These are phyloP conservation scores for Rusavskia elegans DNA, from an alignment of 495 filamentous ascomycete genomes.

Conservation along the genomic window DNA sequence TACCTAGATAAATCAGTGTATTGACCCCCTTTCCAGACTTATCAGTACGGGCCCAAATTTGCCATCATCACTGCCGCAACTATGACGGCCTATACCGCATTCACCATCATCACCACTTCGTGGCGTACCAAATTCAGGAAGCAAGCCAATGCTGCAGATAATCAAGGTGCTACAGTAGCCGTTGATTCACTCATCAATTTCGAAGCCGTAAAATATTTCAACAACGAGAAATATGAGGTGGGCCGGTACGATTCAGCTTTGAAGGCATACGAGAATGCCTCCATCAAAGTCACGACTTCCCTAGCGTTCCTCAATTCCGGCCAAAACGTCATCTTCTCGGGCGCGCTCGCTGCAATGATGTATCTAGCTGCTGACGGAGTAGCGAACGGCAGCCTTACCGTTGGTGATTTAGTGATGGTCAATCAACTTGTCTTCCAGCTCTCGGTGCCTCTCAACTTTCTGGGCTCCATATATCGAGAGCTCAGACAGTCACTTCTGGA, in stretches of 20 bases:
- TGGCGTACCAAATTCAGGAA: constrained; percentile 95
- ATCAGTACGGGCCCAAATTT: constrained; percentile 84
- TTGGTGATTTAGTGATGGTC: constrained; percentile 96
- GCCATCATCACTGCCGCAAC: constrained; percentile 80
- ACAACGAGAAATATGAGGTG: constrained; percentile 91
- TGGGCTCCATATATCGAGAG: constrained; percentile 91
- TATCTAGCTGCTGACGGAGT: constrained; percentile 84
- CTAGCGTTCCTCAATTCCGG: constrained; percentile 88
- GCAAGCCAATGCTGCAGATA: constrained; percentile 89
- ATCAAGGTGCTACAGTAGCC: constrained; percentile 84
- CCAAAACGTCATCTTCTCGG: constrained; percentile 96
- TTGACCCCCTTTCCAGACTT: constrained; percentile 41
- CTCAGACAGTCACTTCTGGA: constrained; percentile 85
- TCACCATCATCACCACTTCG: constrained; percentile 87
- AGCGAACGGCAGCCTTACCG: constrained; percentile 59
- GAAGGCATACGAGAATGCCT: constrained; percentile 74
- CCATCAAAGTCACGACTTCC: constrained; percentile 91
- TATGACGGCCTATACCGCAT: constrained; percentile 85
- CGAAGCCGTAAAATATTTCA: constrained; percentile 98
- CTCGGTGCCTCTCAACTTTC: constrained; percentile 87
- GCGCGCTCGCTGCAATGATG: constrained; percentile 95
- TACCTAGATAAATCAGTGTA: neutral
- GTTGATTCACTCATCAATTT: constrained; percentile 97
- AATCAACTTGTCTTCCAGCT: constrained; percentile 98
- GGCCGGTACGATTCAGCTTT: constrained; percentile 79